These are phyloP conservation scores for Cerioporus squamosus DNA, from an alignment of 1,284 basidiomycete genomes.

Conservation along the genomic window DNA sequence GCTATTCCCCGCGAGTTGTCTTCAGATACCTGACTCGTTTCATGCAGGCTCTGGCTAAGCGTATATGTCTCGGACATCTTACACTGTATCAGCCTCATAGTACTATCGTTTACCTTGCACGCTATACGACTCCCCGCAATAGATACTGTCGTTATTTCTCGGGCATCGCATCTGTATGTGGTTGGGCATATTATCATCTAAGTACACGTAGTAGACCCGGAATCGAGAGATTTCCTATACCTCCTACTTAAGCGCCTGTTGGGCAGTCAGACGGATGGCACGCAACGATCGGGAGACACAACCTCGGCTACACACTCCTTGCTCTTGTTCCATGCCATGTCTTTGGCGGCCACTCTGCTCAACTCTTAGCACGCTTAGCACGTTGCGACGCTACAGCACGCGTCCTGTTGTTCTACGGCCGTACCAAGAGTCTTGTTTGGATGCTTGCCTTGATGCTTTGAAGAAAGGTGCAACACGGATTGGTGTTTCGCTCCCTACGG, in stretches of 20 bases:
- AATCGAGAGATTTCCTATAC: conserved; percentile 28
- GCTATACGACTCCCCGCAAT: conserved; percentile 37
- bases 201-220: conserved; percentile 26
- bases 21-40: background rate
- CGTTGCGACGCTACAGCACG: conserved; percentile 21
- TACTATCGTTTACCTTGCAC: conserved; percentile 37
- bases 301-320: background rate
- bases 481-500: conserved; percentile 92
- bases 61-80: conserved; percentile 30
- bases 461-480: conserved; percentile 69
- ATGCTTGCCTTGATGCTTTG: conserved; percentile 79
- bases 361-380: background rate
- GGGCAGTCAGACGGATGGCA: background rate
- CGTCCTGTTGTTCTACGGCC: conserved; percentile 63
- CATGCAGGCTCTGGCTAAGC: conserved; percentile 52
- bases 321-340: conserved; percentile 28
- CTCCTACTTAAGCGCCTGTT: conserved; percentile 5
- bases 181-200: conserved; percentile 25
- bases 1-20: background rate
- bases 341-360: conserved; percentile 4
- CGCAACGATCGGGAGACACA: too few species aligned
- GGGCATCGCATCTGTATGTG: conserved; percentile 25
- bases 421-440: conserved; percentile 89
- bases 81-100: conserved; percentile 36
- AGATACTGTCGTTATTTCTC: conserved; percentile 39